A percentile compares a stretch with the other conserved stretches of the same genome.
Conservation (phyloP, 495 filamentous ascomycete genomes). For the Penicillium turbatum region DNA sequence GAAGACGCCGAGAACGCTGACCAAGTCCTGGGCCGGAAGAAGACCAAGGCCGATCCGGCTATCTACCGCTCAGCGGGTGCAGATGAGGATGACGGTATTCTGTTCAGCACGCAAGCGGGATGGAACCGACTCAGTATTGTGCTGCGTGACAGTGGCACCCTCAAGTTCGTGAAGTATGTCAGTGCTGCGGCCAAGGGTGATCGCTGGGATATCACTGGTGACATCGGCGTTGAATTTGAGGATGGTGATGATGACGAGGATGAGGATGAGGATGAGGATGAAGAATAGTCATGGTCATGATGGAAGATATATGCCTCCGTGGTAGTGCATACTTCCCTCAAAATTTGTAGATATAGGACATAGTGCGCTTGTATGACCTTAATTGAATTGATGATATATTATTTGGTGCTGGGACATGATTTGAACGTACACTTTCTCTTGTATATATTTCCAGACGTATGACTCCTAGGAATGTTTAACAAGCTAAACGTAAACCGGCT, state of each 20-base stretch:
- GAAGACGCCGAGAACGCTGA: slow-evolving; percentile 28
- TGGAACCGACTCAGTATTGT: slow-evolving; percentile 93
- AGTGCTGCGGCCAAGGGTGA: slow-evolving; percentile 77
- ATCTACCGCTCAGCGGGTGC: slow-evolving; percentile 71
- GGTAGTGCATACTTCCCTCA: neutral
- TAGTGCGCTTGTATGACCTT: neutral
- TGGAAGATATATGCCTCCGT: neutral
- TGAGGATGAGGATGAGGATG: slow-evolving; percentile 24
- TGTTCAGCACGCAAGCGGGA: slow-evolving; percentile 80
- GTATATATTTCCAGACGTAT: neutral
- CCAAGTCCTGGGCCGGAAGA: slow-evolving; percentile 26
- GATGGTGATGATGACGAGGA: slow-evolving; percentile 41
- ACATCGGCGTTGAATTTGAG: slow-evolving; percentile 45
- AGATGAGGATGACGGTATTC: slow-evolving; percentile 84
- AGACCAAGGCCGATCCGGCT: slow-evolving; percentile 61
- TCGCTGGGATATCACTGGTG: slow-evolving; percentile 84
- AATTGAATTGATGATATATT: slow-evolving; percentile 4
- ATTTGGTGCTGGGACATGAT: too few species aligned
- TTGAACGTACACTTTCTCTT: too few species aligned
- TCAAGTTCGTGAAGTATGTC: slow-evolving; percentile 96
- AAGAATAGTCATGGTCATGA: neutral
- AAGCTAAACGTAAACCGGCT: too few species aligned
- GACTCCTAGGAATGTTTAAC: too few species aligned
- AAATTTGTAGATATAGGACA: slow-evolving; percentile 15
- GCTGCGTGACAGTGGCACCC: slow-evolving; percentile 75